Evolutionary conservation across 2,329 filamentous ascomycete species (phyloP), one percentile per base, ranked within the genome.

Genomic region (Penicillium sp.): DNA sequence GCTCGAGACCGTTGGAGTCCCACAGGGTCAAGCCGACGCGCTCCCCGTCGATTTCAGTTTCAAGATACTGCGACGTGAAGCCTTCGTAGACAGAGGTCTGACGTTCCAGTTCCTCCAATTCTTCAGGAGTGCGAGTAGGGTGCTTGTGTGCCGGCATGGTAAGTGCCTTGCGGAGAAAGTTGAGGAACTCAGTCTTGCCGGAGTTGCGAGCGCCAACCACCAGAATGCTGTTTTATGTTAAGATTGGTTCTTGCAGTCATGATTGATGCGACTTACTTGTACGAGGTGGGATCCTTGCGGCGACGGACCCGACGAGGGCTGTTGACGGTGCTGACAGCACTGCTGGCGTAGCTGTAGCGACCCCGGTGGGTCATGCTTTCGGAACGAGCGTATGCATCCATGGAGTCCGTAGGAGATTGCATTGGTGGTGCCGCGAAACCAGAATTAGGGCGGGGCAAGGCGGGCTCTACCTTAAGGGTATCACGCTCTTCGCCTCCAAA

Each of bases 301-400:
- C 93, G 89, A 67, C 94, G 87, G 63, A 97, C 88, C 71, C 92
- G 87, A 63, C 94, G 87, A 60, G 94, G 93, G 74, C 89, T 96
- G 79, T 96, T 96, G 78, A 96, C 86, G 57, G 90, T 89, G 80
- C 90, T 96, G 63, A 93, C 85, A 51, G 90, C 89, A 75, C 89
- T 95, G 78, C 90, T 96, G 54, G 93, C 92, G 77, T 97, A 97
- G 78, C 92, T 97, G 77, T 96, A 96, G 63, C 94, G 89, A 57
- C 93, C 92, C 65, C 94, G 91, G 75, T 97, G 88, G 65, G 93
- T 92, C 90, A 97, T 97, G 81, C 93, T 97, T 79, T 95, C 90
- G 33, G 89, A 88, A 60, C 90, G 85, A 44, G 89, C 86, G 69
- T 94, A 94, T 14, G 90, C 89, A 67, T 96, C 91, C 66, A 80